Evolutionary conservation across 2,329 filamentous ascomycete species (phyloP), one percentile per base, ranked within the genome.

Genomic region (Biscogniauxia sp.): DNA sequence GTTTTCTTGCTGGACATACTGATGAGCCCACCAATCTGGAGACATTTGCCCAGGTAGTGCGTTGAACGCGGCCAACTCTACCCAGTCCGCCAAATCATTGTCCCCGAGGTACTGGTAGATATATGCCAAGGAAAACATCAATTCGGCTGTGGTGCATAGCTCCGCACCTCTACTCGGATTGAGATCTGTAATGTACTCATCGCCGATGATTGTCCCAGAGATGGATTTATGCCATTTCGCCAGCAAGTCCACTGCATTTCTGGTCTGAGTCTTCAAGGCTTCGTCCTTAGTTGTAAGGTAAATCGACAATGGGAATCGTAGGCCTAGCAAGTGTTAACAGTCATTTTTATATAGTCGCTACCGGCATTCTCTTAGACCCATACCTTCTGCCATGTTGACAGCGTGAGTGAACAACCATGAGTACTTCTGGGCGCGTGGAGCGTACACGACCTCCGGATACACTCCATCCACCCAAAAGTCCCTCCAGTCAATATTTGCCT

Each of bases 1-100:
- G 65, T 85, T 86, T 3, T 79, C 78, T 64, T 84, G 77, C 20
- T 77, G 73, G n/a, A 84, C 76, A 62, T 85, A 85, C 65, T 84
- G 82, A 65, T 80, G 81, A 11, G 77, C 77, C 82, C 82, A 85
- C 78, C 81, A 83, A 64, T 84, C 78, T 0, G 79, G 73, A 37
- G 78, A 78, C n/a, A 83, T 68, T 59, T 78, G 77, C 0, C 75
- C 80, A 0, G 82, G 82, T 8, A 84, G 70, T 2, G 81, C 80
- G 58, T 85, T 85, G 71, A 81, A 85, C 1, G 82, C 81, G 1
- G 78, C 75, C 49, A 76, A 67, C 66, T 85, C 83, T 13, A 73
- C 74, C 56, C 75, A 73, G 66, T 85, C 82, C 8, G 82, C 82
- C 61, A 80, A 58, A 60, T 71, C 69, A 32, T 71, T 71, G 49